phyloP scores from a whole-genome alignment of 257 asterid species.

The Solanum medicagineum region DNA sequence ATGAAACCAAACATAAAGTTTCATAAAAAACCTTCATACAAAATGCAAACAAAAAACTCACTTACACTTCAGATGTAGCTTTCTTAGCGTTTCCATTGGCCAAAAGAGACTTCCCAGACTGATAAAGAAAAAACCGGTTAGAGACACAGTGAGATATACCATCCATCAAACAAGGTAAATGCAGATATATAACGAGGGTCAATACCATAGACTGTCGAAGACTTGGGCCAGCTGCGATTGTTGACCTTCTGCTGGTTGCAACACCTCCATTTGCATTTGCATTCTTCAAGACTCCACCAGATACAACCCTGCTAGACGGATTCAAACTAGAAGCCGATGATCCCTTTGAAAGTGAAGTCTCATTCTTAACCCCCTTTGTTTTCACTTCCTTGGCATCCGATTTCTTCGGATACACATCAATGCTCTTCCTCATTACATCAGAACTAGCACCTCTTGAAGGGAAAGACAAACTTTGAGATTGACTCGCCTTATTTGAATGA shows the following conservation, averaged over 20 bases:
- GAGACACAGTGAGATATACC: not conserved
- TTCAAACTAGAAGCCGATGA: not conserved
- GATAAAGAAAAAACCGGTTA: not conserved
- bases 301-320: not conserved
- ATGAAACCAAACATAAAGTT: not conserved
- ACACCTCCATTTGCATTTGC: constrained; percentile 5
- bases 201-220: constrained; percentile 32
- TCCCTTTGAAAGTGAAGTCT: constrained; percentile 15
- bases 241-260: constrained; percentile 12
- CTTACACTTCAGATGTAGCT: constrained; percentile 36
- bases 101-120: constrained; percentile 32
- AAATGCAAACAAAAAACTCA: not conserved
- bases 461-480: constrained; percentile 47
- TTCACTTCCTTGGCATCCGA: constrained; percentile 23
- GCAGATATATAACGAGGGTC: not conserved
- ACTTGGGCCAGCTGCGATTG: constrained; percentile 28
- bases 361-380: constrained; percentile 23
- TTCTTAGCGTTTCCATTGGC: constrained; percentile 17
- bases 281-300: not conserved
- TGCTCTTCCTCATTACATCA: constrained; percentile 43
- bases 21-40: not conserved
- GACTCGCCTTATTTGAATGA: constrained; percentile 26
- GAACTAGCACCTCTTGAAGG: constrained; percentile 27
- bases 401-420: constrained; percentile 32
- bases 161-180: not conserved